Conservation (phyloP, 176 grass and related monocot genomes). For the Musa schizocarpa region DNA sequence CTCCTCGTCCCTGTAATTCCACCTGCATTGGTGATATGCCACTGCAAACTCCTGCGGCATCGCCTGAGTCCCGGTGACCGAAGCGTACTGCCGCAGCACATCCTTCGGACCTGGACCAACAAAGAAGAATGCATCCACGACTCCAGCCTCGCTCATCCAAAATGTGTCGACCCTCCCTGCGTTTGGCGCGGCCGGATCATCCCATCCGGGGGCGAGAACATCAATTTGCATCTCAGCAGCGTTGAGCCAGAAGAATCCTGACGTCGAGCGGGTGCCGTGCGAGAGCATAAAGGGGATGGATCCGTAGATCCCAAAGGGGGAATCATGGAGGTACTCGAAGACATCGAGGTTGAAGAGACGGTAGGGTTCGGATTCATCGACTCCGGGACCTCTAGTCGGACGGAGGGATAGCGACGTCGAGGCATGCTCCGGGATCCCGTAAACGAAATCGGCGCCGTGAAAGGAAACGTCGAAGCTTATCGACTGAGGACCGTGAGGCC, state of each 20-base stretch:
- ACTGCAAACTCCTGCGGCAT: constrained; percentile 84
- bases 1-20: constrained; percentile 96
- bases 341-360: constrained; percentile 93
- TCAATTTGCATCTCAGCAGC: constrained; percentile 98
- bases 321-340: constrained; percentile 81
- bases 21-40: constrained; percentile 85
- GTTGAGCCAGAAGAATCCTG: constrained; percentile 98
- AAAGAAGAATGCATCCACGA: constrained; percentile 78
- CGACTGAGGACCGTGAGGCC: constrained; percentile 74
- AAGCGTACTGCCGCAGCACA: constrained; percentile 66
- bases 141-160: constrained; percentile 91
- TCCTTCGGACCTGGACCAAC: constrained; percentile 70
- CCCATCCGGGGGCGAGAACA: constrained; percentile 84
- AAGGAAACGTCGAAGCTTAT: constrained; percentile 87
- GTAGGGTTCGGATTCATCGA: constrained; percentile 80
- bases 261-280: constrained; percentile 38
- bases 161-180: constrained; percentile 41
- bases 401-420: constrained; percentile 59
- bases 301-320: constrained; percentile 82
- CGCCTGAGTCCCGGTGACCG: constrained; percentile 59
- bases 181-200: constrained; percentile 13
- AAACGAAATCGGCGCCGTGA: constrained; percentile 74
- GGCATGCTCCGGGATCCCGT: constrained; percentile 85
- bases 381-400: constrained; percentile 63
- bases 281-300: constrained; percentile 95